Base-by-base conservation (phyloP, 2,329 filamentous ascomycete species). In the Verticillium tricorpus region DNA sequence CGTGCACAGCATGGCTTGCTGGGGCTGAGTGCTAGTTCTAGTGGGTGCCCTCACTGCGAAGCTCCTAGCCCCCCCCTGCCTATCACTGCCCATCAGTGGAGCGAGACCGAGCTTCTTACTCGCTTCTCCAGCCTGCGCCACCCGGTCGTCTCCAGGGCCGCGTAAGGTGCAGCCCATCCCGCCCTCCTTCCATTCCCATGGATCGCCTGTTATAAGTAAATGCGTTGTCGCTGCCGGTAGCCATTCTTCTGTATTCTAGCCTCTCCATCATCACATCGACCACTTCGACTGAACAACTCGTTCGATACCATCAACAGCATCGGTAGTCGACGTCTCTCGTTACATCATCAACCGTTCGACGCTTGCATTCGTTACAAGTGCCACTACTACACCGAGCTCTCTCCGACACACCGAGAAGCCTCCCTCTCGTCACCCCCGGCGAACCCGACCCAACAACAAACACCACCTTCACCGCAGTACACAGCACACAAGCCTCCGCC, bases 401-500 rank as follows among this genome's bases (percentile, higher is more conserved):
- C 45, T 19, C 32, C 19, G 22, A 11, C 31, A 59, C 58, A 25
- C 55, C 60, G 62, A 55, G 52, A 57, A 5, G 39, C 50, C 57
- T 59, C 40, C 31, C 60, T 61, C 34, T 61, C 34, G 60, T 28
- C 22, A 63, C 37, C 19, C 45, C 45, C 17, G n/a, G 22, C 45
- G 22, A 50, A 19, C 14, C 34, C 34, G 14, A 34, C 31, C 25
- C 8, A 58, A 39, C 45, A 31, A 35, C 25, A 28, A 31, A 35
- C 25, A 28, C 52, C 15, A 57, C 28, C 39, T 17, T n/a, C 9
- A 40, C 25, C 52, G 39, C 28, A 58, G 37, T 62, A 65, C 61
- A 65, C 62, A 64, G 60, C 50, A 61, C 60, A 71, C 63, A 61
- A 72, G 70, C 72, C 66, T 66, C 61, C 74, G 73, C 66, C 66